phyloP scores from a whole-genome alignment of 129 eudicot species.

The Centaurea solstitialis region DNA sequence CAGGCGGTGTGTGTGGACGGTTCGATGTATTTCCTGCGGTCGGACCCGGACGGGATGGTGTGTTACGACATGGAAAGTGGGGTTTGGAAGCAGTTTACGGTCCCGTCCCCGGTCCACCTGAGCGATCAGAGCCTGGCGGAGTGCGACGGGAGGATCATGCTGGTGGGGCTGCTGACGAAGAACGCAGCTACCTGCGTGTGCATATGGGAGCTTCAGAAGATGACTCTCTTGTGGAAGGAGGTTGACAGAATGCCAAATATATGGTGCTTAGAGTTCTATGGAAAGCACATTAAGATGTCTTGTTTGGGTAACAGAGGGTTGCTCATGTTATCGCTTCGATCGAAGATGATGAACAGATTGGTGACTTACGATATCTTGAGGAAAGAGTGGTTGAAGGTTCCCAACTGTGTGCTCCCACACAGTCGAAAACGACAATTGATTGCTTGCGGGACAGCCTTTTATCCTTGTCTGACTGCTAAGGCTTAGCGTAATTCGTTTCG shows the following conservation, averaged over 20 bases:
- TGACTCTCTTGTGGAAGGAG: conserved; percentile 99
- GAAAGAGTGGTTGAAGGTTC: conserved; percentile 86
- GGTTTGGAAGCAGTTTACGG: conserved; percentile 73
- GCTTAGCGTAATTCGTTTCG: conserved; percentile 38
- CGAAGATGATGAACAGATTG: conserved; percentile 79
- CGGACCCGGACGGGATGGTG: conserved; percentile 86
- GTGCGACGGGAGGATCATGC: conserved; percentile 71
- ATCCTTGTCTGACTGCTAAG: conserved; percentile 76
- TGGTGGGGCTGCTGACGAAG: conserved; percentile 88
- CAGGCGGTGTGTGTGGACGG: conserved; percentile 65
- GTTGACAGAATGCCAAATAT: conserved; percentile 99
- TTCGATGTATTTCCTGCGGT: conserved; percentile 70
- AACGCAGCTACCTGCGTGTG: conserved; percentile 97
- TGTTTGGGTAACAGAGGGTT: conserved; percentile 94
- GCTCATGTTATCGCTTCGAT: conserved; percentile 90
- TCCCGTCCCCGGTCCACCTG: conserved; percentile 67
- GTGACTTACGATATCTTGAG: conserved; percentile 66
- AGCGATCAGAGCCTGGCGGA: conserved; percentile 79
- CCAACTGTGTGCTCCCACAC: conserved; percentile 72
- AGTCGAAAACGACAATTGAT: conserved; percentile 87
- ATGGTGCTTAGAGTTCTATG: conserved; percentile 99
- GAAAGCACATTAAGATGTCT: conserved; percentile 94
- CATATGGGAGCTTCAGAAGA: conserved; percentile 98
- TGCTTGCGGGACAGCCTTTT: conserved; percentile 84
- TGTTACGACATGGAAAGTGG: conserved; percentile 55